Evolutionary conservation across 352 stramenopile species (phyloP), one percentile per base, ranked within the genome.

Genomic region (Globisporangium canariense): DNA sequence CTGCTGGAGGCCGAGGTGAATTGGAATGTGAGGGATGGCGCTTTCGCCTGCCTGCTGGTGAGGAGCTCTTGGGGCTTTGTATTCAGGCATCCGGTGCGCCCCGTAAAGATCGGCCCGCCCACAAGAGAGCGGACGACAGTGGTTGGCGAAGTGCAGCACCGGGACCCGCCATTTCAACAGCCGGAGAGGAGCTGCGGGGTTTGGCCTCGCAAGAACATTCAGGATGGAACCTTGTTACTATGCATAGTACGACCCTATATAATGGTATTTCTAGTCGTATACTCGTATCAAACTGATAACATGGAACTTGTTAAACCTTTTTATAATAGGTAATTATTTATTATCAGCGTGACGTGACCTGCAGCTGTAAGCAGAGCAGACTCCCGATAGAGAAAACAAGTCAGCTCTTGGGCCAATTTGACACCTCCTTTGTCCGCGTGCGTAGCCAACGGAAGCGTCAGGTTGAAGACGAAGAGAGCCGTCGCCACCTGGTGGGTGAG

Each of bases 1-100:
- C 10, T 58, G 52, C 9, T 25, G n/a, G 16, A 43, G 34, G 60
- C 67, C 52, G 52, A 66, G 70, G 40, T 40, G 67, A 73, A 73
- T 75, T 75, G 64, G 63, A 32, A 77, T 73, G 64, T 77, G 70
- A 75, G 25, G 25, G 25, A 58, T 36, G 36, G 28, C 28, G 43
- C 47, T 40, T 18, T n/a, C 25, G 25, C 25, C 25, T 28, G 25
- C 25, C 25, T 28, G 25, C 25, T 28, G 25, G 25, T 55, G 47
- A 30, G 25, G 9, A 41, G 32, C 52, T 56, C 46, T 13, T 10
- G 46, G 8, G 34, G n/a, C 25, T 28, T 40, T 16, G 28, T 46
- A 2, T 38, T 9, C n/a, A 54, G 49, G 32, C 59, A 65, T 65
- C 59, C 49, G 47, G 47, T 58, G 38, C 59, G 49, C 13, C 59